Evolutionary conservation across 2,329 filamentous ascomycete species (phyloP), one percentile per base, ranked within the genome.

Genomic region (Alternaria sp.): DNA sequence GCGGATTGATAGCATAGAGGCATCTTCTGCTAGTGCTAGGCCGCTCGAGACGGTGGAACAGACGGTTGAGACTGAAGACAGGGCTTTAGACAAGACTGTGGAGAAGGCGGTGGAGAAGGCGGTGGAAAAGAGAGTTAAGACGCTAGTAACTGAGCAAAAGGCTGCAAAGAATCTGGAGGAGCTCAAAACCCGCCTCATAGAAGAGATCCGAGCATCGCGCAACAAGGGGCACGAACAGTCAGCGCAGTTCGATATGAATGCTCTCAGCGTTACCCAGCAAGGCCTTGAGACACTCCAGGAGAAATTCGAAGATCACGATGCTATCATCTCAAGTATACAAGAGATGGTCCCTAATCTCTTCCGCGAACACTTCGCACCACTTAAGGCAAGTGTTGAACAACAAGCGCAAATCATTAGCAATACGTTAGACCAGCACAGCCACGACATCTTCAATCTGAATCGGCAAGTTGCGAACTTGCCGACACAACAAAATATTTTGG

Each of bases 341-440:
- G 14, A 56, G 1, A 25, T n/a, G 20, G 44, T 60, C 8, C 62
- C 64, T 5, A 27, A 27, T 7, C 48, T 63, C 11, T 65, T 65
- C 40, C 52, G 16, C 4, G n/a, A 57, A 11, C 54, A 59, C 8
- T 60, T 67, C 20, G 63, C 62, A n/a, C 57, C 56, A 18, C 55
- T 66, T 40, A 64, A 62, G 36, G 8, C 40, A 9, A 28, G 6
- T 5, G 11, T 64, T 12, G 55, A 60, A 11, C 10, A 41, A 7
- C 45, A 44, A 16, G 5, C 59, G 4, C 6, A 28, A 2, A 22
- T 14, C 5, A 50, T 43, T 18, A 28, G 22, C 30, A 18, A 20
- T 4, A 49, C 44, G 20, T 22, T 59, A 8, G 53, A 56, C 16
- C 8, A 4, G 27, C 5, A 27, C 18, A 20, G 27, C 22, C n/a